phyloP scores from a whole-genome alignment of 495 filamentous ascomycete species.

The Lasiosphaeriaceae sp. region DNA sequence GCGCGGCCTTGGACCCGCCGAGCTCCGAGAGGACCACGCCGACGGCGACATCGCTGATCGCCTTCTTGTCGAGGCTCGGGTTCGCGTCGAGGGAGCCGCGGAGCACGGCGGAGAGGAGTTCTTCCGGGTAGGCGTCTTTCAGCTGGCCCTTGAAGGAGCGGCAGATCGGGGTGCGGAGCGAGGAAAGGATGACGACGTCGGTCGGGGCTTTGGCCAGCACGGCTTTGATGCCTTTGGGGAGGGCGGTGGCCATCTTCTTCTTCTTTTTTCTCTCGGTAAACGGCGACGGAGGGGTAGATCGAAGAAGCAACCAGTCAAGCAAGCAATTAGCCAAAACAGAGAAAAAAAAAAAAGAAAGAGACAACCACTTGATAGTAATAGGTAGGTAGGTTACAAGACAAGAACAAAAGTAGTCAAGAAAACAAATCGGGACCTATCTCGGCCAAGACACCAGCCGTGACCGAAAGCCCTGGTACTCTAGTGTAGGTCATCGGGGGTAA shows the following conservation, averaged over 20 bases:
- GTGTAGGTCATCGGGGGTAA: constrained; percentile 5
- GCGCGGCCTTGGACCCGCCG: constrained; percentile 83
- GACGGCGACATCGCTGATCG: constrained; percentile 76
- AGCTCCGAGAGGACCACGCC: constrained; percentile 89
- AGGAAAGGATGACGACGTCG: constrained; percentile 85
- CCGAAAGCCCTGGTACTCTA: not conserved
- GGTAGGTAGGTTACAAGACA: no score
- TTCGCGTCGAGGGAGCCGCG: constrained; percentile 72
- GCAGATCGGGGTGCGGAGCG: constrained; percentile 79
- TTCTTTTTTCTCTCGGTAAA: no score
- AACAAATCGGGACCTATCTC: not conserved
- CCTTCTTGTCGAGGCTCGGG: constrained; percentile 66
- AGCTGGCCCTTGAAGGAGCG: constrained; percentile 80
- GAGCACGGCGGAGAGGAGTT: constrained; percentile 78
- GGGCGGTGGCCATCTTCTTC: constrained; percentile 30
- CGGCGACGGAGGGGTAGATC: no score
- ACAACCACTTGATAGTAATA: no score
- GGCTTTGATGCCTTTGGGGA: constrained; percentile 59
- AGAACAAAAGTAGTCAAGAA: constrained; percentile 6
- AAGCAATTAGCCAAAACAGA: not conserved
- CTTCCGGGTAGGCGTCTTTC: constrained; percentile 85
- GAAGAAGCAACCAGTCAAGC: no score
- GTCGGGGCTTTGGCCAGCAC: constrained; percentile 76
- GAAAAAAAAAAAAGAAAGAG: not conserved
- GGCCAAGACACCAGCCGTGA: not conserved